Evolutionary conservation across 441 rosid genomes (phyloP), one percentile per base, ranked within the genome.

Genomic region (Euphorbia celastroides): DNA sequence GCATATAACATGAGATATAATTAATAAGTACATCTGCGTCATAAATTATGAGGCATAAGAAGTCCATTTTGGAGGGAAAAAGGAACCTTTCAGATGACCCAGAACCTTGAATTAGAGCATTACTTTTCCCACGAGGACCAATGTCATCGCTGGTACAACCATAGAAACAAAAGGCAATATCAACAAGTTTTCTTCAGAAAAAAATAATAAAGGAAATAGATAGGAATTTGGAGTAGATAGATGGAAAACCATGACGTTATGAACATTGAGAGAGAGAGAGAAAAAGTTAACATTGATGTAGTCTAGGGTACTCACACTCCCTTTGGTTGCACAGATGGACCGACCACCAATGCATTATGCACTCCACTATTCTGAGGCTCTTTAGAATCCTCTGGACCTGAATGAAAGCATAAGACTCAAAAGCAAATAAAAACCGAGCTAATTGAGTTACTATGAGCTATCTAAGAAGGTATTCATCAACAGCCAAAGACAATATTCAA

Each of bases 81-180:
- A n/a, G 26, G 68, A 61, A 93, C 99, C 99, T 92, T 70, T 87
- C 94, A 67, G 90, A 91, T 31, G 96, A 80, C 63, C 80, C 88
- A 65, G 80, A 65, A 28, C 86, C 74, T 75, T 93, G 81, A 65
- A 85, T 62, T 25, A 92, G 42, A 25, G 96, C 78, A 64, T 80
- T 82, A 78, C 89, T 83, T 81, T 80, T 91, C 41, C 97, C 83
- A 3, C 83, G 69, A 70, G 68, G 62, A 68, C 89, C 90, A 70
- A 67, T 60, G 60, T 80, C 81, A 64, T 78, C 86, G 77, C 99
- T 89, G 79, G 62, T 63, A 46, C 16, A 20, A 44, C 2, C 12
- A 42, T 17, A 38, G 59, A 57, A 36, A 46, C 51, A 59, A 44
- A 61, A 14, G 62, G 60, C 55, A 50, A 41, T 55, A 68, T 60